These are phyloP conservation scores for Alternaria arbusti DNA, from an alignment of 2,329 filamentous ascomycete genomes.

Conservation along the genomic window DNA sequence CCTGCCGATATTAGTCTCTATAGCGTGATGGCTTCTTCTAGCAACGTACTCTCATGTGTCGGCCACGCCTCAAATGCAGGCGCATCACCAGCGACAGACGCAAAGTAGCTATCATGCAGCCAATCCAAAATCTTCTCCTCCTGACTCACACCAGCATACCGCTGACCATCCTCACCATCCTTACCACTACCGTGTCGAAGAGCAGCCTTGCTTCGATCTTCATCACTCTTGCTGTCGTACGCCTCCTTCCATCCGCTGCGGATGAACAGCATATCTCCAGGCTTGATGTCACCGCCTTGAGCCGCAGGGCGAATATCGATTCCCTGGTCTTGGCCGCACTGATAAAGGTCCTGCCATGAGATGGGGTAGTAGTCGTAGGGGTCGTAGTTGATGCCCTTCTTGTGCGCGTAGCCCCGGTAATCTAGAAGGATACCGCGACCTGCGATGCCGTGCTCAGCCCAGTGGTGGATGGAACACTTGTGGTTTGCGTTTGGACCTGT, in stretches of 20 bases:
- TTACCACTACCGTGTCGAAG: slow-evolving; percentile 53
- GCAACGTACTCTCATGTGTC: slow-evolving; percentile 52
- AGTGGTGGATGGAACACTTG: slow-evolving; percentile 55
- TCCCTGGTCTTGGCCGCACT: slow-evolving; percentile 65
- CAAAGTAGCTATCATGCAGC: slow-evolving; percentile 73
- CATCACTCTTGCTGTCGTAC: slow-evolving; percentile 55
- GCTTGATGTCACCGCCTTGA: slow-evolving; percentile 61
- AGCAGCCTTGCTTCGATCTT: slow-evolving; percentile 45
- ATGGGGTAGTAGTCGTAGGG: slow-evolving; percentile 52
- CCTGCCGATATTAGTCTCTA: slow-evolving; percentile 24
- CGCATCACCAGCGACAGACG: slow-evolving; percentile 68
- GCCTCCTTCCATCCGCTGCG: slow-evolving; percentile 68
- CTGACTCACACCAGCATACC: slow-evolving; percentile 60
- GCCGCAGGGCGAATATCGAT: slow-evolving; percentile 65
- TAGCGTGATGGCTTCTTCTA: too few relatives aligned
- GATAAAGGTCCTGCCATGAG: slow-evolving; percentile 58
- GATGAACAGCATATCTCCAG: slow-evolving; percentile 71
- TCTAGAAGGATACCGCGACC: slow-evolving; percentile 54
- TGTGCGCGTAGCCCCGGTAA: slow-evolving; percentile 51
- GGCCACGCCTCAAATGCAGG: slow-evolving; percentile 70
- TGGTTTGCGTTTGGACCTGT: slow-evolving; percentile 49
- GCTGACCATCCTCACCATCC: slow-evolving; percentile 47
- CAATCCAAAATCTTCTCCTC: slow-evolving; percentile 66
- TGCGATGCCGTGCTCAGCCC: slow-evolving; percentile 54
- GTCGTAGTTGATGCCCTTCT: slow-evolving; percentile 52